A percentile compares a stretch with the other conserved stretches of the same genome.
These are phyloP conservation scores for Yamadazyma sp. DNA, from an alignment of 1,139 yeast genomes.

Conservation along the genomic window DNA sequence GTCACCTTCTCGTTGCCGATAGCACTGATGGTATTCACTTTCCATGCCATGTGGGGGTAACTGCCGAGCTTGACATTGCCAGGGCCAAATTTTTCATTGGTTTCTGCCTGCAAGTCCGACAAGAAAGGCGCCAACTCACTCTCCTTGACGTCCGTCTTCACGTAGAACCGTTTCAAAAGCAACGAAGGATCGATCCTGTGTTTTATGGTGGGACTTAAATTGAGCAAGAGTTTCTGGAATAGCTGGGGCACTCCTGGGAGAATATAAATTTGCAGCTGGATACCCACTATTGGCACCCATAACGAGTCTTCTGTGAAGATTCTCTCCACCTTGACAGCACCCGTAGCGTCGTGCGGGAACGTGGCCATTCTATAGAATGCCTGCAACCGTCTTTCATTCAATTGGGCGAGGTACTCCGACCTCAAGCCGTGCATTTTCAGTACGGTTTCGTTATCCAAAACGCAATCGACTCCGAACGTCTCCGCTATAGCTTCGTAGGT, in stretches of 20 bases:
- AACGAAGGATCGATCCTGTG: constrained; percentile 28
- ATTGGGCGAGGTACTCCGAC: constrained; percentile 36
- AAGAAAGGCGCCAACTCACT: constrained; percentile 69
- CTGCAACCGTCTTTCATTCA: constrained; percentile 45
- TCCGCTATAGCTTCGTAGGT: constrained; percentile 72
- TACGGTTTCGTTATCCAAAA: constrained; percentile 57
- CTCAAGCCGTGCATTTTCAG: constrained; percentile 56
- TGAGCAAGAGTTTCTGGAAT: constrained; percentile 52
- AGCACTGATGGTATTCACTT: constrained; percentile 68
- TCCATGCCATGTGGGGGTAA: constrained; percentile 72
- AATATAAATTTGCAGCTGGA: constrained; percentile 62
- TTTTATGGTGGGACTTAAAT: constrained; percentile 25
- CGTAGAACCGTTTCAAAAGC: constrained; percentile 49
- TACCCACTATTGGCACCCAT: constrained; percentile 83
- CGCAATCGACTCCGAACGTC: constrained; percentile 54
- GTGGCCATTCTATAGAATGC: constrained; percentile 81
- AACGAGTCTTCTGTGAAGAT: constrained; percentile 54
- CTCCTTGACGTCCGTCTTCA: constrained; percentile 62
- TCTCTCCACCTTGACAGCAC: constrained; percentile 49
- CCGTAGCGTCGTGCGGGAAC: constrained; percentile 43
- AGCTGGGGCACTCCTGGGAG: constrained; percentile 83
- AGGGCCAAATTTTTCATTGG: constrained; percentile 33
- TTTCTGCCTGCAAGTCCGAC: constrained; percentile 48
- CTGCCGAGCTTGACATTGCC: constrained; percentile 68
- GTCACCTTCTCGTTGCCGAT: constrained; percentile 52